Evolutionary conservation across 1,139 yeast genomes (phyloP).

Genomic region (Pichia sorboxylosa): DNA sequence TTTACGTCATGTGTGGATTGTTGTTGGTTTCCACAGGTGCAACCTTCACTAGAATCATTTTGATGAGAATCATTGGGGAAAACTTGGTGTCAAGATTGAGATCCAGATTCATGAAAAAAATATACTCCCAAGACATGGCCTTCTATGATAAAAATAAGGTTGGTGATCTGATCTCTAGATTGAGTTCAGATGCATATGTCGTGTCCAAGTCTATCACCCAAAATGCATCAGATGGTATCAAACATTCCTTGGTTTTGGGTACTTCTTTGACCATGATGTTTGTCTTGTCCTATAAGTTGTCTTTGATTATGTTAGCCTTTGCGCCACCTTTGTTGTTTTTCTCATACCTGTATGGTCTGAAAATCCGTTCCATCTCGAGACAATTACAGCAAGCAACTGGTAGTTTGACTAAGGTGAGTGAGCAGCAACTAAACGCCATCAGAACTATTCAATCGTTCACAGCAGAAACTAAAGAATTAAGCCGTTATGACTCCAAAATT

Average conservation of each 20-base stretch:
- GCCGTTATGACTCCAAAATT: constrained; percentile 56
- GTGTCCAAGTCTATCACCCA: constrained; percentile 82
- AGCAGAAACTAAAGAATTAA: constrained; percentile 60
- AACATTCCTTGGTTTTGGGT: constrained; percentile 66
- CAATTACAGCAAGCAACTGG: constrained; percentile 81
- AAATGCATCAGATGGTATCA: constrained; percentile 81
- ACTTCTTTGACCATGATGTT: constrained; percentile 87
- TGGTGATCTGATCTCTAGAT: constrained; percentile 82
- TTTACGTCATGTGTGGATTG: constrained; percentile 38
- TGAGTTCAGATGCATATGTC: constrained; percentile 82
- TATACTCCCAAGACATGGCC: constrained; percentile 79
- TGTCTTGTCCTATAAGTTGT: constrained; percentile 67
- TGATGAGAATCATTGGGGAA: constrained; percentile 73
- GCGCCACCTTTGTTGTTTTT: constrained; percentile 76
- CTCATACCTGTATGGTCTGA: constrained; percentile 67
- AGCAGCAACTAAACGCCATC: constrained; percentile 79
- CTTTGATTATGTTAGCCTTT: constrained; percentile 61
- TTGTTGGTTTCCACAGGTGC: constrained; percentile 63
- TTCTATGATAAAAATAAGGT: constrained; percentile 88
- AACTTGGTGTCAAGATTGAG: constrained; percentile 75
- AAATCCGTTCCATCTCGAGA: constrained; percentile 64
- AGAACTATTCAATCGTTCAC: constrained; percentile 84
- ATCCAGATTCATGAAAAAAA: constrained; percentile 61
- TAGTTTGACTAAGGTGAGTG: constrained; percentile 75
- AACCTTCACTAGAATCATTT: constrained; percentile 67